Base-by-base conservation (phyloP, 257 asterid genomes). In the Vinca minor region DNA sequence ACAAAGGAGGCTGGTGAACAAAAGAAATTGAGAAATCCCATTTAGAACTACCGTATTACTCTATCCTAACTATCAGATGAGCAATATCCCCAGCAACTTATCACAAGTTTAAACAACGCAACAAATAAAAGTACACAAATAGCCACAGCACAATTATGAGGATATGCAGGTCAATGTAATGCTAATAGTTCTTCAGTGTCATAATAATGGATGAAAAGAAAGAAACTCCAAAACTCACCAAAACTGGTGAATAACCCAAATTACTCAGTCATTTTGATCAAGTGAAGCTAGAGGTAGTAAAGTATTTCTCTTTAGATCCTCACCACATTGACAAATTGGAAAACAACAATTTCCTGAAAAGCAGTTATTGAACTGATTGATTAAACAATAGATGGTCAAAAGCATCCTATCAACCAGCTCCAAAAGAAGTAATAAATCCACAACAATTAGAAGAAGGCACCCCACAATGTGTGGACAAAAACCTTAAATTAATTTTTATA, bases 1-100 rank as follows among this genome's bases (percentile, higher is more conserved):
- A 94, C 49, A 86, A 84, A 47, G 99, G 99, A 41, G 95, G 93
- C 99, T 94, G 96, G 61, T 39, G 45, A 71, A 62, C 66, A 21
- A 67, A 47, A 71, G 57, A 31, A 73, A 57, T 23, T 31, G 7
- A 34, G 21, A 52, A 34, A 63, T 3, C 56, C 62, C 60, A 66
- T 54, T 50, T 52, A 39, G n/a, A 56, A 62, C n/a, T n/a, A 66
- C 34, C 25, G 63, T 54, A 5, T 48, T n/a, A n/a, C 44, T 11
- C 25, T 47, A 62, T 10, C 44, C 50, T 62, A 60, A 55, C 18
- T 13, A 38, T 52, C 25, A 54, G 23, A 28, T 54, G 15, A 54
- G 15, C 39, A 28, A 54, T 28, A 54, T 15, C 5, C 39, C 29
- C 10, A 28, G 21, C 5, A 28, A 54, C 28, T 54, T 28, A 54